Base-by-base conservation (phyloP, 805 yeast genomes). In the Candida jianshihensis region DNA sequence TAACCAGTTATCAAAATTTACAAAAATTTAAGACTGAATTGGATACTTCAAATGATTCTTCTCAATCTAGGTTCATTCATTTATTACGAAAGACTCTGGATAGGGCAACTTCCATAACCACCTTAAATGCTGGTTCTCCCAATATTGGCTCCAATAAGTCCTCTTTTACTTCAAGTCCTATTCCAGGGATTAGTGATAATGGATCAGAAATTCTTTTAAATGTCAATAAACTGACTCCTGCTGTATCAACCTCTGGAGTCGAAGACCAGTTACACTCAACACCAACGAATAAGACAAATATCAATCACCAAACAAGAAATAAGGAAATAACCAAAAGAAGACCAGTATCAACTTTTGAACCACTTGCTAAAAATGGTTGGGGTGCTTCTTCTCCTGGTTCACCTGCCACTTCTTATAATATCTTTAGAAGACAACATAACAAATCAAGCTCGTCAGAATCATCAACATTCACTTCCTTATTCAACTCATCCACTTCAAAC, bases 1-100 rank as follows among this genome's bases (percentile, higher is more conserved):
- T 88, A 46, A 70, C 77, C 33, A 84, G 79, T 30, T 82, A 81
- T 53, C 85, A 79, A 30, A 70, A 75, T 20, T 71, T 86, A 45
- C 48, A 61, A 37, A 46, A 50, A 20, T 51, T 61, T 47, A 65
- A 64, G 42, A 53, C 47, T 30, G 60, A 57, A 40, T 46, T 73
- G 17, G 66, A 68, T 6, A 56, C 68, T 0, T 64, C 70, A 16
- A 71, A 71, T 37, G 68, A 64, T 25, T 67, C 72, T 1, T 71
- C 74, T 4, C 83, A 68, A 41, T 70, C 66, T 41, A 68, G 73
- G 42, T 89, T 70, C 60, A 76, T 75, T 38, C 76, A 68, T 40
- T 57, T 68, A 26, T 55, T 73, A 43, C 68, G 76, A 39, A 65
- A 71, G 38, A 68, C 79, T 0, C 30, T 53, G 17, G 53, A 46